phyloP scores from a whole-genome alignment of 495 filamentous ascomycete genomes.

The Penicillium maclennaniae region DNA sequence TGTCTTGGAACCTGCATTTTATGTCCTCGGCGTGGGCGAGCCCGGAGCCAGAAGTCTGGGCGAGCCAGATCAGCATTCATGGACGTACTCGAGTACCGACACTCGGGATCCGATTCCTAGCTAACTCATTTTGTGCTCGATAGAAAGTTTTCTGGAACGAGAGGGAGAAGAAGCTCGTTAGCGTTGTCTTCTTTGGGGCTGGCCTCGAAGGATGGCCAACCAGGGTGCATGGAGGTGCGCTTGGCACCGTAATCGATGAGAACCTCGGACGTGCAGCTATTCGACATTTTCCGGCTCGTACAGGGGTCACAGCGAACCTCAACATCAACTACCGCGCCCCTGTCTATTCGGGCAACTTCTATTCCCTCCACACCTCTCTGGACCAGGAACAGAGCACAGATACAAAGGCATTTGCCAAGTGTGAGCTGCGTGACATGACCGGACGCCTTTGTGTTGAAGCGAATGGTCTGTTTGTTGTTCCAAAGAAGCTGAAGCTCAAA shows the following conservation, averaged over 20 bases:
- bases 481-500: constrained; percentile 46
- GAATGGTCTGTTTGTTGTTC: constrained; percentile 62
- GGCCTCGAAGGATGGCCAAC: constrained; percentile 69
- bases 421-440: constrained; percentile 48
- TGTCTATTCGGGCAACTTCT: constrained; percentile 56
- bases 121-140: constrained; percentile 23
- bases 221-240: constrained; percentile 69
- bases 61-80: constrained; percentile 3
- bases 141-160: constrained; percentile 52
- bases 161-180: constrained; percentile 42
- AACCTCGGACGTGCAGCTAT: constrained; percentile 40
- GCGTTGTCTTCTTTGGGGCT: constrained; percentile 61
- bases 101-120: constrained; percentile 13
- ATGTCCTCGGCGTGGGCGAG: background rate
- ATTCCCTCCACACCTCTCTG: constrained; percentile 54
- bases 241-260: constrained; percentile 72
- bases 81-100: constrained; percentile 15
- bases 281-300: constrained; percentile 35
- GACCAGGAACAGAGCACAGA: constrained; percentile 50
- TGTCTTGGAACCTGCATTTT: constrained; percentile 3
- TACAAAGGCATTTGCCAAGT: constrained; percentile 60
- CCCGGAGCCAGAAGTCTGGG: background rate
- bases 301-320: constrained; percentile 62
- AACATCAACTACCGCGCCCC: constrained; percentile 59
- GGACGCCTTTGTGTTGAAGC: constrained; percentile 54